Conservation (phyloP, 2,329 filamentous ascomycete genomes). For the Pezicula carpinea region DNA sequence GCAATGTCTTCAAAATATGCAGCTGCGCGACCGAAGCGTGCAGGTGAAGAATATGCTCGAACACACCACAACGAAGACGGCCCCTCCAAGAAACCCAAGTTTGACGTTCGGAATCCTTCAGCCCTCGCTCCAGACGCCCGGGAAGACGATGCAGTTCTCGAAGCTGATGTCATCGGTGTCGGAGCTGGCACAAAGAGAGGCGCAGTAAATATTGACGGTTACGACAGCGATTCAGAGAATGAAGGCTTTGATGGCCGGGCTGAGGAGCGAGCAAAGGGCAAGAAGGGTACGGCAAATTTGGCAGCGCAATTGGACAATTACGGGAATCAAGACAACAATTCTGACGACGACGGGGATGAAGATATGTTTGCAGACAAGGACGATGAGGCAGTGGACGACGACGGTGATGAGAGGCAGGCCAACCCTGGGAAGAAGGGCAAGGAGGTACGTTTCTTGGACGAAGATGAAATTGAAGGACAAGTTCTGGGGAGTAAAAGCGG, state of each 20-base stretch:
- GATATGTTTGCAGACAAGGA: constrained; percentile 82
- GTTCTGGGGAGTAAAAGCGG: constrained; percentile 69
- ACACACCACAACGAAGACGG: constrained; percentile 58
- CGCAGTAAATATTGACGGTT: constrained; percentile 93
- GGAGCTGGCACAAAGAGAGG: constrained; percentile 78
- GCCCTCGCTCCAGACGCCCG: constrained; percentile 79
- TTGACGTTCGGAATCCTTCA: constrained; percentile 92
- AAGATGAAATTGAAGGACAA: constrained; percentile 70
- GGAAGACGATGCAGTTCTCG: constrained; percentile 72
- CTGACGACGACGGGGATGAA: constrained; percentile 58
- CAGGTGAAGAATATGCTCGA: constrained; percentile 74
- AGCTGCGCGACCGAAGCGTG: constrained; percentile 75
- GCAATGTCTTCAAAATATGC: constrained; percentile 54
- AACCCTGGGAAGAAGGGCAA: constrained; percentile 56
- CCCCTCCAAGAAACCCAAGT: constrained; percentile 74
- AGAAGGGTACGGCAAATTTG: constrained; percentile 41
- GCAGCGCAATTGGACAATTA: constrained; percentile 52
- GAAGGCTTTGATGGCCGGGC: constrained; percentile 81
- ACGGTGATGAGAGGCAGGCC: constrained; percentile 47
- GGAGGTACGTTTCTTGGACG: constrained; percentile 56
- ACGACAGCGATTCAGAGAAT: constrained; percentile 89
- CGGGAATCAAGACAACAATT: constrained; percentile 30
- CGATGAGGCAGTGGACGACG: constrained; percentile 51
- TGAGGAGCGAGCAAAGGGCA: constrained; percentile 47
- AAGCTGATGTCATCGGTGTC: constrained; percentile 84